Base-by-base conservation (phyloP, 345 rosid species). In the Salix caprea region DNA sequence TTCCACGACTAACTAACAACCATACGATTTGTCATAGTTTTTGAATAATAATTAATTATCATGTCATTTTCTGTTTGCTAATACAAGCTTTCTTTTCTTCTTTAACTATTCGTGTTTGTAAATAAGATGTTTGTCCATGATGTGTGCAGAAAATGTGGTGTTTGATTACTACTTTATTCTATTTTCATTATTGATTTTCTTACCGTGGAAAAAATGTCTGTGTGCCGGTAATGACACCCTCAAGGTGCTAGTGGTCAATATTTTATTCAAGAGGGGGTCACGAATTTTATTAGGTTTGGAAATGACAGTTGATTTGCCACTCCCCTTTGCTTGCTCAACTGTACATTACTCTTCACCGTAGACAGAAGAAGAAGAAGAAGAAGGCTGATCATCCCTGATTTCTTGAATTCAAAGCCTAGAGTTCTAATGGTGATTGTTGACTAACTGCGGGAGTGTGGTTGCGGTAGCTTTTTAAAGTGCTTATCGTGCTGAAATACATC, bases 1-100 rank as follows among this genome's bases (percentile, higher is more conserved):
- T 61, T 5, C 39, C n/a, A 23, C 1, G 64, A 58, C n/a, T n/a
- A 58, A 58, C 23, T 23, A 48, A 81, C 74, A 76, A 80, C 85
- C 26, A 74, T 4, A 61, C 28, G 26, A 32, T 42, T 36, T 52
- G 1, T 21, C 3, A 34, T 68, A 2, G 23, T 5, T 54, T 69
- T 54, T 24, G 58, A 12, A 9, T 1, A 8, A 1, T 39, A 3
- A 46, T 52, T 36, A 18, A 26, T 28, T 28, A 46, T 36, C 60
- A 13, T 19, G 11, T 67, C 7, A 39, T 46, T 65, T 28, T 36
- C 39, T 26, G 42, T 39, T 73, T 73, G 24, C 46, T 42, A 3
- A 42, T 3, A 42, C 14, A 42, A 42, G 46, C 14, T 42, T 16
- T 1, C 37, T 8, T 11, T n/a, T 1, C 2, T 56, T 10, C 2